Evolutionary conservation across 352 stramenopile species (phyloP), one percentile per base, ranked within the genome.

Genomic region (Phytophthora pistaciae): DNA sequence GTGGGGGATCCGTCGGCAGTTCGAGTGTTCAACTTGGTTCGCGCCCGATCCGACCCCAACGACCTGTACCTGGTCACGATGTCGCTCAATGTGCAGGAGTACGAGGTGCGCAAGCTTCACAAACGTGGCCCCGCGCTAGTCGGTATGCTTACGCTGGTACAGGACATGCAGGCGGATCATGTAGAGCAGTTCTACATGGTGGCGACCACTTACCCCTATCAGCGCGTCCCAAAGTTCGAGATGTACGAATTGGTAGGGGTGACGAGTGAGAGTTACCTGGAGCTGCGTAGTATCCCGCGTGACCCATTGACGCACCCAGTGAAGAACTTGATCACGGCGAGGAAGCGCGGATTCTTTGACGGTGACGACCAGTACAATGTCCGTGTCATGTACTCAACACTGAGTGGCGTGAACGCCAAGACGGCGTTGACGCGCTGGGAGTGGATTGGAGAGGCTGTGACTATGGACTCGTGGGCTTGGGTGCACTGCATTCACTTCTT

Each of bases 401-500:
- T 78, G 1, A 20, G 70, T 3, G 64, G 56, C 1, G n/a, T 66
- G 10, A 70, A 67, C 29, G 56, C 74, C 0, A 74, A n/a, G 9
- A 57, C 56, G 8, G 74, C 66, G 1, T 27, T 76, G 10, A 70
- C 70, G 33, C 55, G 60, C 3, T 79, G 61, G 48, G 50, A 79
- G 38, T 78, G 61, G 55, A 55, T 69, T 3, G 58, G 66, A 29
- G 57, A 71, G 36, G 60, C 74, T 1, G 50, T 78, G 5, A 62
- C 56, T 1, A 25, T 56, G 20, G 70, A 82, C 33, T 79, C 79
- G 1, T 84, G 70, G 79, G 79, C 60, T 6, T 87, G 79, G 79
- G 70, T 84, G 31, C 79, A 84, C 29, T 70, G 64, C 11, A 46
- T 87, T 8, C 74, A 87, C 29, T 62, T 84, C 27, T 62, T 84